A percentile compares a stretch with the other conserved stretches of the same genome.
Evolutionary conservation across 805 yeast species (phyloP).

Genomic region (Lipomyces kockii): DNA sequence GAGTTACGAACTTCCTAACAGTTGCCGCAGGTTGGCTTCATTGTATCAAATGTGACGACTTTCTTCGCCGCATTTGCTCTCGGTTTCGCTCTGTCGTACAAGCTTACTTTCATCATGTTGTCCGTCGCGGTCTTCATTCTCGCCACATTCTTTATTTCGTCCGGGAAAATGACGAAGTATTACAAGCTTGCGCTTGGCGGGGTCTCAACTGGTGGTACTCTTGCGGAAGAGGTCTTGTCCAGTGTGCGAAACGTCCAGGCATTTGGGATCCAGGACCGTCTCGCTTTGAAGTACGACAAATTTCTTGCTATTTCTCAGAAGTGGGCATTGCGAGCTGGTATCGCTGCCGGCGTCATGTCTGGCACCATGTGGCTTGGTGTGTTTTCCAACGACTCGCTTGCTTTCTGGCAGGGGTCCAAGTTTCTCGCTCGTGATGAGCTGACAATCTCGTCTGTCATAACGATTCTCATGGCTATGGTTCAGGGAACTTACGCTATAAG

Average conservation of each 20-base stretch:
- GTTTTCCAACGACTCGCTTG: slow-evolving; percentile 48
- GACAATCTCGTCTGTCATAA: slow-evolving; percentile 46
- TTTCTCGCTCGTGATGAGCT: slow-evolving; percentile 47
- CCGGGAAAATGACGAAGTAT: slow-evolving; percentile 42
- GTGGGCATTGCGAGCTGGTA: slow-evolving; percentile 35
- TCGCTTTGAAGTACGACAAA: slow-evolving; percentile 45
- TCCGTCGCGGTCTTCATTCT: slow-evolving; percentile 45
- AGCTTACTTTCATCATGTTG: slow-evolving; percentile 46
- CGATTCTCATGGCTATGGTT: slow-evolving; percentile 41
- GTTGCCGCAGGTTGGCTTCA: slow-evolving; percentile 37
- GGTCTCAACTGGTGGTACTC: slow-evolving; percentile 39
- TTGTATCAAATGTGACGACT: slow-evolving; percentile 48
- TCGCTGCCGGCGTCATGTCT: slow-evolving; percentile 44
- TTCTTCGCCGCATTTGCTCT: slow-evolving; percentile 49
- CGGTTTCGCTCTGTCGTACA: slow-evolving; percentile 47
- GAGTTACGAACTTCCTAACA: background rate
- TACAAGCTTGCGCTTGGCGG: slow-evolving; percentile 34
- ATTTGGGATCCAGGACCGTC: slow-evolving; percentile 49
- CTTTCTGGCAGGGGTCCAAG: slow-evolving; percentile 53
- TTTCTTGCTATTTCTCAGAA: slow-evolving; percentile 41
- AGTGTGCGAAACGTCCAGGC: slow-evolving; percentile 52
- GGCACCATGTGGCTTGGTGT: slow-evolving; percentile 49
- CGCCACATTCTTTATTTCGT: slow-evolving; percentile 42
- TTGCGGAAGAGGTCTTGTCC: slow-evolving; percentile 51
- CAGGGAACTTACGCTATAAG: slow-evolving; percentile 41